Base-by-base conservation (phyloP, 2,329 filamentous ascomycete species). In the Eutypa lata region DNA sequence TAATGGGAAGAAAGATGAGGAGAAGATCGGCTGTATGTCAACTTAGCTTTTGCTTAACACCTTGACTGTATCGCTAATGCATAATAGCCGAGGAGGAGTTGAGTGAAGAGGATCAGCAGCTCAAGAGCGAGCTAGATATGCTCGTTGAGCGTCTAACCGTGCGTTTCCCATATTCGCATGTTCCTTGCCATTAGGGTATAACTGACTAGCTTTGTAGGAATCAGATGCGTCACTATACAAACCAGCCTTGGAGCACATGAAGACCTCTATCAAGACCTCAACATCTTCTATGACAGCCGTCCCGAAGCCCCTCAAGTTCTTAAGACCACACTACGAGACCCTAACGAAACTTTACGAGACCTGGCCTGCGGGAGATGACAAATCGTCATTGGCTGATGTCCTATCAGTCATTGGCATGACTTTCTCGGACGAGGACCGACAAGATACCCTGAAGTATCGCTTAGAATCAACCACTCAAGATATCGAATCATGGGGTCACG, bases 241-340 rank as follows among this genome's bases (percentile, higher is more conserved):
- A 72, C 84, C 92, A 54, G 89, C 94, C 51, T 80, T 99, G 62
- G 92, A 97, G 73, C 89, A 91, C 62, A 97, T 99, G 85, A 97
- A 97, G 79, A 91, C 87, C 67, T 95, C 91, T 69, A 99, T 99
- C 80, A 97, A 97, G 80, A 99, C 94, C 52, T 96, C 94, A 55
- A 99, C 94, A 61, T 97, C 92, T 54, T 99, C 95, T 45, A 99
- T 99, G 94, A 99, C 94, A 47, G 94, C 94, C 55, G 94, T 99
- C 57, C 94, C 95, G 22, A 99, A 99, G 76, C 94, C 94, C 33
- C 82, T 99, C 65, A 99, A 99, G 75, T 99, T 99, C 73, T 83
- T 99, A 59, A 86, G 94, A 77, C 94, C 93, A 62, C 93, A 99
- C 74, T 99, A 97, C 76, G 89, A 95, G 74, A 86, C 88, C 53